Evolutionary conservation across 495 filamentous ascomycete genomes (phyloP), one percentile per base, ranked within the genome.

Genomic region (Parmelia sp.): DNA sequence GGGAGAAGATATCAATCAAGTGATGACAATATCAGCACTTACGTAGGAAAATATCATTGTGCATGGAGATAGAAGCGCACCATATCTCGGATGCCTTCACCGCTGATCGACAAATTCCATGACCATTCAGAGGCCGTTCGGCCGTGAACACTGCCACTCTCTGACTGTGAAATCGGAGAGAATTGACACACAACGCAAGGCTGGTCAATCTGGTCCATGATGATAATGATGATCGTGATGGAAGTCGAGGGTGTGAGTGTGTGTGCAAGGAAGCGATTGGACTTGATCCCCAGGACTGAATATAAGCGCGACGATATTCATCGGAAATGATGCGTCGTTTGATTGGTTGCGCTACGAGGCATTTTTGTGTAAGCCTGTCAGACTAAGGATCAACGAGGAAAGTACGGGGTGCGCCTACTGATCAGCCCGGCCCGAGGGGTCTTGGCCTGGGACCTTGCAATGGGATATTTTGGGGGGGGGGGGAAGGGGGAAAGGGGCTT

Each of bases 261-360:
- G 33, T 55, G 51, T 29, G 51, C 4, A 55, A 29, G 17, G 2
- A 11, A 33, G 17, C 14, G 29, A 33, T 21, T 21, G 15, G 27
- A 33, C 0, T 19, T 1, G 25, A 10, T 3, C 8, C 51, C 21
- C 14, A 35, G 5, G 3, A 7, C 11, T 27, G 5, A 7, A 3
- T 25, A 55, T 8, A 55, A 11, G 17, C 6, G 29, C 29, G 1
- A 55, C 15, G 51, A 55, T 55, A 33, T 55, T 25, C 31, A 17
- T 55, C 29, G 51, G 51, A 33, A 55, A 11, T 7, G 11, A 9
- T 1, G 27, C 19, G 29, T 8, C 15, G 10, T 8, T 9, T 33
- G 8, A 33, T 55, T 55, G 51, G 51, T 21, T 55, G 51, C 51
- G 51, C 51, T 33, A 55, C 21, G 51, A 55, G 51, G 51, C 51